Percentiles rank a stretch among this genome's conserved stretches.
phyloP scores from a whole-genome alignment of 805 yeast genomes.

The Monosporozyma yasuniensis region DNA sequence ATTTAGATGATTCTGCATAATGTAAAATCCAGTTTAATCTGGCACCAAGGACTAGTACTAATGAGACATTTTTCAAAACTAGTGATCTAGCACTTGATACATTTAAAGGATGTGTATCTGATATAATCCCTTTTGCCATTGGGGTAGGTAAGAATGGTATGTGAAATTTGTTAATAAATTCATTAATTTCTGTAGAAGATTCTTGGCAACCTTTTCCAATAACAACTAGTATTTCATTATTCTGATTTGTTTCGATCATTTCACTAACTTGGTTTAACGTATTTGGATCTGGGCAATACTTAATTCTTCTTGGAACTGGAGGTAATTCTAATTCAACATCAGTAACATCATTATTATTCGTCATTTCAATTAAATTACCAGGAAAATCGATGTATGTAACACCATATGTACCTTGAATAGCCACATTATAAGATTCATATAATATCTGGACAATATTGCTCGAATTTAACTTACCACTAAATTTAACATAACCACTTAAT shows the following conservation, averaged over 20 bases:
- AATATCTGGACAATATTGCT: slow-evolving; percentile 13
- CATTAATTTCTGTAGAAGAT: slow-evolving; percentile 32
- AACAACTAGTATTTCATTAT: slow-evolving; percentile 43
- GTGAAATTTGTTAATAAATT: slow-evolving; percentile 35
- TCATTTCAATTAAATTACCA: slow-evolving; percentile 41
- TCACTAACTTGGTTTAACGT: slow-evolving; percentile 28
- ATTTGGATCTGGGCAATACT: slow-evolving; percentile 12
- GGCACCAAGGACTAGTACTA: slow-evolving; percentile 54
- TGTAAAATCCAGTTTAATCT: slow-evolving; percentile 69
- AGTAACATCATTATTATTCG: slow-evolving; percentile 4
- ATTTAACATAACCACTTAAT: slow-evolving; percentile 41
- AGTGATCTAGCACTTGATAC: slow-evolving; percentile 56
- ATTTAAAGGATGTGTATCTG: slow-evolving; percentile 41
- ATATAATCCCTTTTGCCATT: slow-evolving; percentile 67
- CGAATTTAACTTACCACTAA: slow-evolving; percentile 32
- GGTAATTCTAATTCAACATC: neutral
- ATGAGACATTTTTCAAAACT: slow-evolving; percentile 50
- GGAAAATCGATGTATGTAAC: slow-evolving; percentile 57
- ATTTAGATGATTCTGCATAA: slow-evolving; percentile 52
- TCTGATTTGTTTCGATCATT: slow-evolving; percentile 28
- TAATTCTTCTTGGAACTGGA: slow-evolving; percentile 6
- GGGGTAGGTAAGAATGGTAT: slow-evolving; percentile 65
- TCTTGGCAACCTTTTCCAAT: slow-evolving; percentile 62
- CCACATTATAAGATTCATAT: slow-evolving; percentile 17
- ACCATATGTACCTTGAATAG: slow-evolving; percentile 45